phyloP scores from a whole-genome alignment of 371 early-diverging fungal species.

The Fennellomyces sp. region DNA sequence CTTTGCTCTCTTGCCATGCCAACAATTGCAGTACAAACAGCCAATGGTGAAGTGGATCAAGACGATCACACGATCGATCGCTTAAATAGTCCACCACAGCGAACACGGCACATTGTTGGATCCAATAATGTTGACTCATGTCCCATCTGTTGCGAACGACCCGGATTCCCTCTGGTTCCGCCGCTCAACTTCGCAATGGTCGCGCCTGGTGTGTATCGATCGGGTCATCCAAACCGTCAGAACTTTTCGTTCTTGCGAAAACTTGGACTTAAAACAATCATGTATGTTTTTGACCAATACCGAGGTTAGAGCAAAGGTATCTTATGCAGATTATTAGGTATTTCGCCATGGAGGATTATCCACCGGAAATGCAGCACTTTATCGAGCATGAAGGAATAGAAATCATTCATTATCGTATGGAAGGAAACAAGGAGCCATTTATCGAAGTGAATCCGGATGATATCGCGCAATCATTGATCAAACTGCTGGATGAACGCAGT shows the following conservation, averaged over 20 bases:
- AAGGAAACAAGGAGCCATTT: conserved; percentile 96
- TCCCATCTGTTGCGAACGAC: conserved; percentile 42
- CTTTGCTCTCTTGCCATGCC: conserved; percentile 12
- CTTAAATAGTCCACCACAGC: conserved; percentile 8
- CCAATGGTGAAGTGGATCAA: conserved; percentile 16
- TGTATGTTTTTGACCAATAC: conserved; percentile 50
- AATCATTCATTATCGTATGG: conserved; percentile 77
- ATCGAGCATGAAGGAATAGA: conserved; percentile 72
- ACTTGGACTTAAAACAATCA: conserved; percentile 75
- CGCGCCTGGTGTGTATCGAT: conserved; percentile 83
- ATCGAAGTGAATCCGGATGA: conserved; percentile 82
- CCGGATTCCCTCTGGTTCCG: conserved; percentile 69
- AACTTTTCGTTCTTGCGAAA: conserved; percentile 82
- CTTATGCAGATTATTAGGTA: conserved; percentile 45
- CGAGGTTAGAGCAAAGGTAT: background rate
- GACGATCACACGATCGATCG: conserved; percentile 5
- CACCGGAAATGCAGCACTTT: conserved; percentile 79
- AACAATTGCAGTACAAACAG: conserved; percentile 23
- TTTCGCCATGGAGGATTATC: conserved; percentile 81
- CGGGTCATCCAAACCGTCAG: conserved; percentile 84
- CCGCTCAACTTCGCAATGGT: conserved; percentile 93
- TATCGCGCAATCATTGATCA: conserved; percentile 77
- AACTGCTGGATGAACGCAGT: conserved; percentile 76
- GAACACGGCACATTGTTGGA: conserved; percentile 16
- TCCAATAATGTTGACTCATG: conserved; percentile 24